Conservation (phyloP, 176 grass and related monocot genomes). For the Urochloa ruziziensis region DNA sequence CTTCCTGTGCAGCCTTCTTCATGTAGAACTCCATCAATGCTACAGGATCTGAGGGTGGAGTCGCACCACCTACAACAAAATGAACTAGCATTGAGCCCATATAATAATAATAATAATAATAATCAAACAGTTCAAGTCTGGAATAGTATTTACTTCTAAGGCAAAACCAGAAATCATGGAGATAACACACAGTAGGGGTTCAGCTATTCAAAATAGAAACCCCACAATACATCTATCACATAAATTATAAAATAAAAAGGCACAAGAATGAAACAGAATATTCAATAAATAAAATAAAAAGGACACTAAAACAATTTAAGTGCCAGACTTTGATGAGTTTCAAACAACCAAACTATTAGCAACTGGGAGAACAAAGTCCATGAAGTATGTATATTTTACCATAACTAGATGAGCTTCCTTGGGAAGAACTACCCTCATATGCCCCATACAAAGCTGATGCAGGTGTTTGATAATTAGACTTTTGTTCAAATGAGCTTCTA, state of each 20-base stretch:
- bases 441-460: constrained; percentile 77
- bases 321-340: neutral
- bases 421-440: constrained; percentile 54
- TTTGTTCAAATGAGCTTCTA: constrained; percentile 55
- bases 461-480: constrained; percentile 76
- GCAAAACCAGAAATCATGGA: constrained; percentile 14
- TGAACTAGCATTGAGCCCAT: constrained; percentile 8
- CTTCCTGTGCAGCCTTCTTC: constrained; percentile 95
- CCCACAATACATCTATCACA: neutral
- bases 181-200: neutral
- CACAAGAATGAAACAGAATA: neutral
- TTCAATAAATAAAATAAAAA: neutral
- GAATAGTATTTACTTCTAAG: neutral
- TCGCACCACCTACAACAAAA: constrained; percentile 41
- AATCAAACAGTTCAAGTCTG: neutral
- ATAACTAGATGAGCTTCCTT: constrained; percentile 48
- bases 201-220: no score
- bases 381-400: no score
- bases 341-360: neutral
- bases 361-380: neutral
- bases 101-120: no score
- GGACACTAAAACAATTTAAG: neutral
- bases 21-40: constrained; percentile 98
- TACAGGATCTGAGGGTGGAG: constrained; percentile 64
- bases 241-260: neutral